Percentiles rank a stretch among this genome's conserved stretches.
Evolutionary conservation across 768 basidiomycete genomes (phyloP).

Genomic region (Phaeolepiota aurea): DNA sequence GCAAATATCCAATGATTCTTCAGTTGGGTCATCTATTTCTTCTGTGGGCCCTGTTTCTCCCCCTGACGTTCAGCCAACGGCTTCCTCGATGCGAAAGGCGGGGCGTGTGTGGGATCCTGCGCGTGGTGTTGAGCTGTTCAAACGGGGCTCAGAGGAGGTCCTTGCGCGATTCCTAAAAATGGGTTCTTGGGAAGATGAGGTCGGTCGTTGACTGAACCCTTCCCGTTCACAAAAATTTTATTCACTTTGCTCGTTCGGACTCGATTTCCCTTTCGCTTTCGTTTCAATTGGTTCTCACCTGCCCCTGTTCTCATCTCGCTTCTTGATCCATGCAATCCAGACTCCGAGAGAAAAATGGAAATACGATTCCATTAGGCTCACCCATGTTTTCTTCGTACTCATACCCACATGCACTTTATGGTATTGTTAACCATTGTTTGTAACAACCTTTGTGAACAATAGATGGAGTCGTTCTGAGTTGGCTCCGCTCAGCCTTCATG

Average conservation of each 20-base stretch:
- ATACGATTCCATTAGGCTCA: neutral
- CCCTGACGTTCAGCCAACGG: constrained; percentile 25
- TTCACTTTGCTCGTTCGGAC: neutral
- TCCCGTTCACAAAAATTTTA: neutral
- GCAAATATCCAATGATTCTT: constrained; percentile 42
- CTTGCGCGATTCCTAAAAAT: constrained; percentile 75
- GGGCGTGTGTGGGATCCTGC: constrained; percentile 81
- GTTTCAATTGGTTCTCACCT: neutral
- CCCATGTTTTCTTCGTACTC: neutral
- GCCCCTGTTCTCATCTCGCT: neutral
- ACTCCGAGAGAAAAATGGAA: neutral
- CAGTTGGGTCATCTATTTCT: constrained; percentile 43
- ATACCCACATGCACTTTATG: constrained; percentile 1
- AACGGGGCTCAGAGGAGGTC: constrained; percentile 82
- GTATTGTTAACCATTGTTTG: neutral
- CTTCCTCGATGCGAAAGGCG: constrained; percentile 31
- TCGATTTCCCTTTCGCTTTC: too few relatives aligned
- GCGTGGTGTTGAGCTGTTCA: constrained; percentile 79
- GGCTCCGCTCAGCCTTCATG: too few relatives aligned
- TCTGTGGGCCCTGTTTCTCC: constrained; percentile 47
- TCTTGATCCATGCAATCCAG: constrained; percentile 1
- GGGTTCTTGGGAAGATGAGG: constrained; percentile 62
- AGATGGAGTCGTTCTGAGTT: too few relatives aligned
- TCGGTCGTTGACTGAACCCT: constrained; percentile 11
- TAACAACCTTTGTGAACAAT: neutral